Percentiles rank a stretch among this genome's conserved stretches.
These are phyloP conservation scores for Diplodia scrobiculata DNA, from an alignment of 2,329 filamentous ascomycete genomes.

Conservation along the genomic window DNA sequence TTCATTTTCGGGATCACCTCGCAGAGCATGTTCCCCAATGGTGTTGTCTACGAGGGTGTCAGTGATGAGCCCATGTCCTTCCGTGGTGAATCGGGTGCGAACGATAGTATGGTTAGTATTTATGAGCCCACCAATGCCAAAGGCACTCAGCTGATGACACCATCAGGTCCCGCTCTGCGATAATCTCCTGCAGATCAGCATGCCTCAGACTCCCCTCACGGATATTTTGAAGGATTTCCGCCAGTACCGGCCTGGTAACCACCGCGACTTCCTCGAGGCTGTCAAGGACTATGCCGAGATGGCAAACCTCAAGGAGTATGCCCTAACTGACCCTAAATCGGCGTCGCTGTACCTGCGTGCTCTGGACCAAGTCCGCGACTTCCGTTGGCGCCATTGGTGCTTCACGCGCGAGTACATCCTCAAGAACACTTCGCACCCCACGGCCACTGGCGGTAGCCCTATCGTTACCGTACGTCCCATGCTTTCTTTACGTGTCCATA, in stretches of 20 bases:
- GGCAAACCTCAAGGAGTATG: constrained; percentile 62
- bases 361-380: constrained; percentile 75
- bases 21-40: constrained; percentile 91
- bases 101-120: constrained; percentile 75
- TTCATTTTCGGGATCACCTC: constrained; percentile 97
- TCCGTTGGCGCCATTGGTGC: constrained; percentile 83
- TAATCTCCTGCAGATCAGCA: constrained; percentile 79
- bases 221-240: constrained; percentile 87
- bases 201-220: constrained; percentile 87
- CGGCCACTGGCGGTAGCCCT: constrained; percentile 76
- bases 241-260: constrained; percentile 83
- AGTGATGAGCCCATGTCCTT: constrained; percentile 76
- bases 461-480: constrained; percentile 64
- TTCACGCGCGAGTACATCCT: constrained; percentile 84
- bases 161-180: constrained; percentile 76
- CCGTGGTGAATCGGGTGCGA: constrained; percentile 89
- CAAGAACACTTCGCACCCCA: constrained; percentile 73
- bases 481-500: not conserved
- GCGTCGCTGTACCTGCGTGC: constrained; percentile 52
- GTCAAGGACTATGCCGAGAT: constrained; percentile 59
- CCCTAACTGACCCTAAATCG: constrained; percentile 63
- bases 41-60: constrained; percentile 85
- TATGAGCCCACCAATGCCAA: not conserved
- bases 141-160: not conserved
- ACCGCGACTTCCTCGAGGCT: constrained; percentile 78